Conservation (phyloP, 495 filamentous ascomycete species). For the Bacidia rubella region DNA sequence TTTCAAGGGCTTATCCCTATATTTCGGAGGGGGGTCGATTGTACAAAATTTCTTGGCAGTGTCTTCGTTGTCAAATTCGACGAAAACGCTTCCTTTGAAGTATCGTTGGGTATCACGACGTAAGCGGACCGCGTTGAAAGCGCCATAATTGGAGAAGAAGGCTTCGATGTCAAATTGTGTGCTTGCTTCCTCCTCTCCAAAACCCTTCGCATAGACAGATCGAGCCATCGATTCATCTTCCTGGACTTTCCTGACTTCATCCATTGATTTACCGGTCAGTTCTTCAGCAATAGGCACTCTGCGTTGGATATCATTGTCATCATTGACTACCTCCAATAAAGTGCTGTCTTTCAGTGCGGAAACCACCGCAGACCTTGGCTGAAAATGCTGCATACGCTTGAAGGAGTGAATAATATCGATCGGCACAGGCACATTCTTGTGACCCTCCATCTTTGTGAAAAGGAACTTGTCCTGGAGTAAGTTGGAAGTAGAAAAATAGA, state of each 20-base stretch:
- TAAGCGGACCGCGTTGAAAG: slow-evolving; percentile 71
- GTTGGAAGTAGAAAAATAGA: slow-evolving; percentile 94
- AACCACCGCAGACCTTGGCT: slow-evolving; percentile 67
- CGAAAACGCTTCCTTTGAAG: slow-evolving; percentile 93
- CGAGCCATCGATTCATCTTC: slow-evolving; percentile 46
- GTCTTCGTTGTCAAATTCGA: slow-evolving; percentile 71
- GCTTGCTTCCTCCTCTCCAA: slow-evolving; percentile 59
- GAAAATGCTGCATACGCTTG: slow-evolving; percentile 88
- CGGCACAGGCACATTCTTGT: slow-evolving; percentile 62
- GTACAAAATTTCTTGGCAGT: slow-evolving; percentile 62
- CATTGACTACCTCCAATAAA: slow-evolving; percentile 48
- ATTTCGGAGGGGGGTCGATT: slow-evolving; percentile 68
- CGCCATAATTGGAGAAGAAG: slow-evolving; percentile 74
- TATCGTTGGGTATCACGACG: slow-evolving; percentile 52
- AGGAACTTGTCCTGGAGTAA: slow-evolving; percentile 79
- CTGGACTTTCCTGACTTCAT: slow-evolving; percentile 36
- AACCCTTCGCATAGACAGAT: slow-evolving; percentile 76
- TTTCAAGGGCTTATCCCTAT: slow-evolving; percentile 54
- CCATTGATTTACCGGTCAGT: slow-evolving; percentile 25
- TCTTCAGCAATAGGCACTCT: slow-evolving; percentile 48
- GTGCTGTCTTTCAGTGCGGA: slow-evolving; percentile 64
- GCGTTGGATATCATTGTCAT: slow-evolving; percentile 58
- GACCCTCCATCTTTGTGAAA: slow-evolving; percentile 58
- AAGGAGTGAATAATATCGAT: slow-evolving; percentile 67
- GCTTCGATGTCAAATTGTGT: slow-evolving; percentile 87